phyloP scores from a whole-genome alignment of 1,284 basidiomycete genomes.

The Marasmius sp. region DNA sequence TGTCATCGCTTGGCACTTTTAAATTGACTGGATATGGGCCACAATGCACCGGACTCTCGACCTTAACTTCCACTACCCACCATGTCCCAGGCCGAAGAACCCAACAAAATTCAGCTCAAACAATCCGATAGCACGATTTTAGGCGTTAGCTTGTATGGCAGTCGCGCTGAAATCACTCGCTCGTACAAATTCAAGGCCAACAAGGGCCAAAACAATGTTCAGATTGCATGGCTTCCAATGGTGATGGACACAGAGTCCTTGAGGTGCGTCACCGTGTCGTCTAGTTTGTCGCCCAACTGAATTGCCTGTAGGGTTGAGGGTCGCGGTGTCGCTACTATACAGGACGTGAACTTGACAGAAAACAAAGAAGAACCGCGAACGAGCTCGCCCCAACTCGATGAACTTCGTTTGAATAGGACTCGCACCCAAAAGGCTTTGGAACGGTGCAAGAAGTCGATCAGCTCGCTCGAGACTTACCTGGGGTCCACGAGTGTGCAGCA shows the following conservation, averaged over 20 bases:
- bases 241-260: constrained; percentile 33
- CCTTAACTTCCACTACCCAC: neutral
- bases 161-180: constrained; percentile 31
- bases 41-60: neutral
- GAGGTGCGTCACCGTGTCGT: constrained; percentile 21
- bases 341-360: constrained; percentile 15
- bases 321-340: constrained; percentile 18
- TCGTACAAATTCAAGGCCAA: constrained; percentile 28
- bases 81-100: neutral
- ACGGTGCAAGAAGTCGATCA: constrained; percentile 20
- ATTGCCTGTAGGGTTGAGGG: constrained; percentile 18
- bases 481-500: constrained; percentile 19
- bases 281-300: neutral
- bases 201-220: constrained; percentile 35
- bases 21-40: no score
- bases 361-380: neutral
- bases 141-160: constrained; percentile 32
- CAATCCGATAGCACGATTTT: constrained; percentile 29
- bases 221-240: constrained; percentile 31
- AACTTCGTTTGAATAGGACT: constrained; percentile 19
- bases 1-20: no score
- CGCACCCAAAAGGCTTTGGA: constrained; percentile 21
- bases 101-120: neutral
- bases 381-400: constrained; percentile 13
- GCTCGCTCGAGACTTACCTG: constrained; percentile 22